These are phyloP conservation scores for Phytopythium litorale DNA, from an alignment of 352 stramenopile genomes.

Conservation along the genomic window DNA sequence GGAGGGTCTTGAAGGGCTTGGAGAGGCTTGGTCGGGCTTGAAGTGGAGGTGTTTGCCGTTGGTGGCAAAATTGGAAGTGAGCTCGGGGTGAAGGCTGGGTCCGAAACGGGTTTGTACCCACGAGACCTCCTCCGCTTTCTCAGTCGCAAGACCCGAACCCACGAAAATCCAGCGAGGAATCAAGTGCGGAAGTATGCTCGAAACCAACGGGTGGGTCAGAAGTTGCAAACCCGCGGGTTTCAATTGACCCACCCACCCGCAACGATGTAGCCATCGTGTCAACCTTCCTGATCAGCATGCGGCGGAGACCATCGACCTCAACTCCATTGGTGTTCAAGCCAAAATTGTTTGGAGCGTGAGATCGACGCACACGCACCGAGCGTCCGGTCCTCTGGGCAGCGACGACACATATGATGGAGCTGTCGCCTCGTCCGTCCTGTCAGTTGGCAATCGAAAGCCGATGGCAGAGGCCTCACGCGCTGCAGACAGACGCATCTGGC, in stretches of 20 bases:
- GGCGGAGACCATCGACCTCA: no score
- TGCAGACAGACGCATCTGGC: not conserved
- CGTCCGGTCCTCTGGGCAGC: not conserved
- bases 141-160: conserved; percentile 3
- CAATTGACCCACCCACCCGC: not conserved
- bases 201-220: not conserved
- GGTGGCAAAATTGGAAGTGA: conserved; percentile 2
- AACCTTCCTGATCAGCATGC: not conserved
- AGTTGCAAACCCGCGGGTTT: not conserved
- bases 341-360: not conserved
- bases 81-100: not conserved
- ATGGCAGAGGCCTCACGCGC: not conserved
- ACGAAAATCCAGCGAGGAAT: conserved; percentile 5
- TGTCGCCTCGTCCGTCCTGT: not conserved
- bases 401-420: no score
- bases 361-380: not conserved
- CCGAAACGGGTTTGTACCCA: conserved; percentile 4
- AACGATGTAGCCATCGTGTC: not conserved
- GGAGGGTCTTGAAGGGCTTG: not conserved
- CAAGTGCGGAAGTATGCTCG: not conserved
- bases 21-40: not conserved
- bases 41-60: not conserved
- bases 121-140: not conserved
- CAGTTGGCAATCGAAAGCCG: not conserved
- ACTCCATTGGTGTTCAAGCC: no score